Percentiles rank a stretch among this genome's conserved stretches.
Evolutionary conservation across 208 protist genomes (phyloP).

Genomic region (Leishmania tropica): DNA sequence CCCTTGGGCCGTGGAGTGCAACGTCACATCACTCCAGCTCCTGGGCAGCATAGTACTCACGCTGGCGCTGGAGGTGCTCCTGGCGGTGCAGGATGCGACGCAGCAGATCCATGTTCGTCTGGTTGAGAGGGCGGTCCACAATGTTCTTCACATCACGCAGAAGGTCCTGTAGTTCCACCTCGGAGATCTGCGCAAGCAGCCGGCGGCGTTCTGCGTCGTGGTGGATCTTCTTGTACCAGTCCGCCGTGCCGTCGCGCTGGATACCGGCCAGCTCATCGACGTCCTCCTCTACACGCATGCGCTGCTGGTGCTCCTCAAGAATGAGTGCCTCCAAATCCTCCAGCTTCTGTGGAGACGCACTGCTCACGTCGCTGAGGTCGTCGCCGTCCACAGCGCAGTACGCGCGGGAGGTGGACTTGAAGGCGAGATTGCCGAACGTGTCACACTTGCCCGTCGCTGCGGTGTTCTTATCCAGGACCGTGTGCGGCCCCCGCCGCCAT

Average conservation of each 20-base stretch:
- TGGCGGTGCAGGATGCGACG: conserved; percentile 57
- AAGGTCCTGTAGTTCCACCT: conserved; percentile 64
- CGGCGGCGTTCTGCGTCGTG: conserved; percentile 39
- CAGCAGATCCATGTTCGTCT: conserved; percentile 80
- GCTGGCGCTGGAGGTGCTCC: conserved; percentile 53
- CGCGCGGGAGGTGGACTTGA: conserved; percentile 43
- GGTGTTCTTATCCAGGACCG: conserved; percentile 59
- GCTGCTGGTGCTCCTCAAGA: conserved; percentile 66
- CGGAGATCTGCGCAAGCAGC: conserved; percentile 34
- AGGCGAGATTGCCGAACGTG: conserved; percentile 81
- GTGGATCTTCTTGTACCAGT: conserved; percentile 50
- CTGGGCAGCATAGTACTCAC: conserved; percentile 37
- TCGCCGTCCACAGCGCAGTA: conserved; percentile 19
- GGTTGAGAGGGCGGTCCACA: conserved; percentile 64
- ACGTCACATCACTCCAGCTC: neutral
- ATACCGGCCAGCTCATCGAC: conserved; percentile 61
- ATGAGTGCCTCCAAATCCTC: conserved; percentile 77
- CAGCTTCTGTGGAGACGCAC: conserved; percentile 62
- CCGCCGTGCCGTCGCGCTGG: conserved; percentile 43
- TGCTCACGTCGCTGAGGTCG: conserved; percentile 61
- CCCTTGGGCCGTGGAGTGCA: neutral
- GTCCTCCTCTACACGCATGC: conserved; percentile 62
- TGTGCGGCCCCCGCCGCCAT: conserved; percentile 68
- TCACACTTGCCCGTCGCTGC: conserved; percentile 75
- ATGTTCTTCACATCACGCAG: conserved; percentile 63